Base-by-base conservation (phyloP, 768 basidiomycete species). In the Mycena alexandri region DNA sequence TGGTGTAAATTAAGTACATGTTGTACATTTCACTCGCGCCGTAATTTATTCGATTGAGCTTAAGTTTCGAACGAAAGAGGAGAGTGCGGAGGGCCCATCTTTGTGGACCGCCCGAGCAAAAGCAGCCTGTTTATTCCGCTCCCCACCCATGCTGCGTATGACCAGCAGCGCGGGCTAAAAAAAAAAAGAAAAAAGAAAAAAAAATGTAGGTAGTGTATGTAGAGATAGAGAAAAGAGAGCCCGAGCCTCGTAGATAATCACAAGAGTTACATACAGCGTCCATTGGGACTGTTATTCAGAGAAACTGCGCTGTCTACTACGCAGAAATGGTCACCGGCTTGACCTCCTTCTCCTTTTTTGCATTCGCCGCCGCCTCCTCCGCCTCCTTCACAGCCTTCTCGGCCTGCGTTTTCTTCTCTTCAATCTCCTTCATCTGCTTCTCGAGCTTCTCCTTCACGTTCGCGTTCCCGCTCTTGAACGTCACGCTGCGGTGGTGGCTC, bases 361-460 rank as follows among this genome's bases (percentile, higher is more conserved):
- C 86, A 22, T 55, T 62, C n/a, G 67, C 67, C n/a, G 67, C 67
- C 2, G 87, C 86, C 52, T 75, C 86, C 75, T 92, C 85, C 3
- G 90, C 90, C 29, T 88, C 87, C 72, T 85, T 86, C 21, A 92
- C 87, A 3, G 89, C 90, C 76, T 87, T 86, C 78, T 91, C 87
- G 42, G 86, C 87, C 70, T 87, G 82, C 43, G 70, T 82, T 79
- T 86, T 90, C 77, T 87, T 87, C 72, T 87, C 88, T 77, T 93
- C 88, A 25, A 91, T 82, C 75, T 90, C 90, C 78, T 86, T 89
- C 72, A 89, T 84, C 74, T 86, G 79, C 67, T 84, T 81, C 66
- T 86, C 82, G 61, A 82, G 67, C 65, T 81, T 81, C 67, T 82
- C 82, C 75, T 85, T 88, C 61, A 85, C 80, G 74, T 79, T 22